Percentiles rank a stretch among this genome's conserved stretches.
Evolutionary conservation across 2,329 filamentous ascomycete species (phyloP).

Genomic region (Aspergillus hortae): DNA sequence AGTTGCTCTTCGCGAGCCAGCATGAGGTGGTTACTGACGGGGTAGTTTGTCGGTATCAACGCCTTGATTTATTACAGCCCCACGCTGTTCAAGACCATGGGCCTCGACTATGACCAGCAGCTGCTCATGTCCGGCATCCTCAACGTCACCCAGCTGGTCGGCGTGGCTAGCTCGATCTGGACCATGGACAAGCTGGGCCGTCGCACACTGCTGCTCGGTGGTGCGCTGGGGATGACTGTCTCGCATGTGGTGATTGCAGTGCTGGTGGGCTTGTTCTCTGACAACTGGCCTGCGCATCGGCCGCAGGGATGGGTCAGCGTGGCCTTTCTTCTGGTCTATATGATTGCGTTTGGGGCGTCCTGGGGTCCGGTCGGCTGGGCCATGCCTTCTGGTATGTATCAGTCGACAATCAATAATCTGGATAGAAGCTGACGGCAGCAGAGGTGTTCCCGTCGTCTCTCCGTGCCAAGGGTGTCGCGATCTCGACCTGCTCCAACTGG

Average conservation of each 20-base stretch:
- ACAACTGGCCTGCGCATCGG: conserved; percentile 50
- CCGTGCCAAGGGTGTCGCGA: conserved; percentile 63
- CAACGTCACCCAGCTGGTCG: conserved; percentile 50
- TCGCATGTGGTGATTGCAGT: conserved; percentile 51
- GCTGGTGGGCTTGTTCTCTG: conserved; percentile 51
- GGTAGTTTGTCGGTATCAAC: conserved; percentile 50
- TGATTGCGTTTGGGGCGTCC: conserved; percentile 58
- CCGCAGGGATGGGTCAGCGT: conserved; percentile 55
- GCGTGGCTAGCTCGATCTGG: conserved; percentile 46
- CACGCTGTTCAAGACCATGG: conserved; percentile 54
- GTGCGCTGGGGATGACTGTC: conserved; percentile 45
- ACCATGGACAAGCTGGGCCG: conserved; percentile 49
- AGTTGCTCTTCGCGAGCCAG: background rate
- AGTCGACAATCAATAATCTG: too few species aligned
- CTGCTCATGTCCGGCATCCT: conserved; percentile 53
- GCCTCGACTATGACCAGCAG: conserved; percentile 43
- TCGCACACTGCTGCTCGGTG: conserved; percentile 45
- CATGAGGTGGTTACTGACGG: conserved; percentile 1
- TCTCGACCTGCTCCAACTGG: conserved; percentile 63
- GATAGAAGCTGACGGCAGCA: conserved; percentile 26
- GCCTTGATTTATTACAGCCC: conserved; percentile 60
- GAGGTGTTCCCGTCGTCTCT: conserved; percentile 63
- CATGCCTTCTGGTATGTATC: conserved; percentile 34
- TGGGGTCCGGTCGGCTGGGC: conserved; percentile 53
- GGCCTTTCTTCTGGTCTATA: conserved; percentile 60